Base-by-base conservation (phyloP, 805 yeast genomes). In the Hanseniaspora mollemarum region DNA sequence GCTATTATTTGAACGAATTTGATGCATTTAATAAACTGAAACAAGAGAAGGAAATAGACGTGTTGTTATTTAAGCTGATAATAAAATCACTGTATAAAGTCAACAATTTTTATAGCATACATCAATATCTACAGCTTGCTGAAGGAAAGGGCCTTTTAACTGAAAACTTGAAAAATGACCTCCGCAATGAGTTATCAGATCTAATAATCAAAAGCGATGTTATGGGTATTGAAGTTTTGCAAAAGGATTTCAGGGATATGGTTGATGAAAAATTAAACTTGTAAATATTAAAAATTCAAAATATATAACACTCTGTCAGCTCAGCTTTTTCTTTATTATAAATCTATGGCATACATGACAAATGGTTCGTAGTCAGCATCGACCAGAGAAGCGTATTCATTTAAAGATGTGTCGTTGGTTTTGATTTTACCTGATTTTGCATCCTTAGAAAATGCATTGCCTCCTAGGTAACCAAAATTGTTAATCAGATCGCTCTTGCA, bases 281-380 rank as follows among this genome's bases (percentile, higher is more conserved):
- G 22, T 22, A 28, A 28, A 19, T 28, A 48, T 18, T 9, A 7
- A 7, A 6, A 33, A 16, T 33, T 16, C n/a, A 12, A 16, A 33
- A 18, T n/a, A n/a, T n/a, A n/a, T n/a, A n/a, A n/a, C n/a, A n/a
- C n/a, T n/a, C n/a, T n/a, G n/a, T n/a, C n/a, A n/a, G n/a, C n/a
- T n/a, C n/a, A n/a, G n/a, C n/a, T n/a, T 28, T 28, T 28, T 28
- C n/a, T n/a, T 16, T 5, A 8, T 41, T 45, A 57, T 31, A 59
- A 42, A 18, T 54, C 52, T 7, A 61, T 67, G 45, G 75, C 75
- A 65, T 86, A 90, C 58, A 92, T 67, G 49, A 90, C 98, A 69
- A 92, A 92, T 48, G 97, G 97, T 68, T 90, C 95, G 65, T 90
- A 90, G 53, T 90, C 96, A 26, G 90, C 79, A 67, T 92, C 98